A percentile compares a stretch with the other conserved stretches of the same genome.
phyloP scores from a whole-genome alignment of 805 yeast species.

The Geotrichum ghanense region DNA sequence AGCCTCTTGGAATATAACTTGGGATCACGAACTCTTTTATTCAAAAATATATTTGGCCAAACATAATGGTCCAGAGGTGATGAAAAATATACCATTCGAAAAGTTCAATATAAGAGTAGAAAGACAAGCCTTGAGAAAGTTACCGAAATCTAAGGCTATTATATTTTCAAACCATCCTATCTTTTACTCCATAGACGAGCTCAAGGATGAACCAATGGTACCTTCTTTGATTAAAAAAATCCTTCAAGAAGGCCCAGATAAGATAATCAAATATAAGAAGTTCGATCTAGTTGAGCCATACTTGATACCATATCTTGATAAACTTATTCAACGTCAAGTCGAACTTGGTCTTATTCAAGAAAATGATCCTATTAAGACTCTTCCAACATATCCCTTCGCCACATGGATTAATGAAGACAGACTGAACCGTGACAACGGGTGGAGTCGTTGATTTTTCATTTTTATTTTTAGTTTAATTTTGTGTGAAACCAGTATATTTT shows the following conservation, averaged over 20 bases:
- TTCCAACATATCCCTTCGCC: constrained; percentile 39
- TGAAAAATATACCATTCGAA: constrained; percentile 33
- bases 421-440: constrained; percentile 32
- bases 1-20: constrained; percentile 63
- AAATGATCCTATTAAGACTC: constrained; percentile 9
- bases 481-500: no score
- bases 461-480: no score
- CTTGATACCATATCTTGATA: constrained; percentile 44
- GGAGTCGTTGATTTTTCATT: no score
- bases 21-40: constrained; percentile 54
- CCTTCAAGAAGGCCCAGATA: constrained; percentile 54
- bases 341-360: constrained; percentile 40
- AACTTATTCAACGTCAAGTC: constrained; percentile 44
- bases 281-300: constrained; percentile 51
- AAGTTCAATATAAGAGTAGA: constrained; percentile 61
- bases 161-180: constrained; percentile 68
- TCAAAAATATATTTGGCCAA: constrained; percentile 44
- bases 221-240: constrained; percentile 55
- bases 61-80: constrained; percentile 35
- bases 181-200: constrained; percentile 58
- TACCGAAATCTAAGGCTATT: constrained; percentile 54
- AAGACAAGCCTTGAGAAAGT: constrained; percentile 56
- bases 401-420: constrained; percentile 31
- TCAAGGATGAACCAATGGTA: constrained; percentile 66
- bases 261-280: constrained; percentile 51